Base-by-base conservation (phyloP, 1,139 yeast species). In the Zhuliangozyma parablackwelliae region DNA sequence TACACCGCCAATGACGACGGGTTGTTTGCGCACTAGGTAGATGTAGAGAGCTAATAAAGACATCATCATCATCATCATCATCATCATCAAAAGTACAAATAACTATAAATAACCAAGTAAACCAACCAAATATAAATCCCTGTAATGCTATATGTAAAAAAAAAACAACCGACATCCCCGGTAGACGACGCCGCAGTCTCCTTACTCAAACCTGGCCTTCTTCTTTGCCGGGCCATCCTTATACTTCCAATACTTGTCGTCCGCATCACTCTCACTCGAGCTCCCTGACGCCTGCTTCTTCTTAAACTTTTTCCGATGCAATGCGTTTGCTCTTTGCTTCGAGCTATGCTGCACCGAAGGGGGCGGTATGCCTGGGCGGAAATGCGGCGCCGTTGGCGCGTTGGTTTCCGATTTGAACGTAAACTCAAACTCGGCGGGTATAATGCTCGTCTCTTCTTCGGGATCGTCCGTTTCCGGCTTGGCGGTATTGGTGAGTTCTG, bases 1-100 rank as follows among this genome's bases (percentile, higher is more conserved):
- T 68, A 69, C 41, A 78, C 68, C 27, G 78, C 71, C 44, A 79
- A 76, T 40, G 67, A 62, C 29, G 75, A 66, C 45, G 75, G 74
- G 13, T 58, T 67, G 41, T 67, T 67, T 51, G 72, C 61, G 10
- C 63, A 67, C 43, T 66, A 52, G 42, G 21, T 16, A 16, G 16
- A 16, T 16, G 16, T 16, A 16, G n/a, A n/a, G n/a, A n/a, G n/a
- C n/a, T n/a, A 16, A 16, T 16, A 16, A 16, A 16, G 16, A 16
- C 16, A 16, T 16, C 16, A 16, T 16, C 16, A 16, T 16, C 16
- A 16, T 16, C 16, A 16, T 16, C 16, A 16, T 16, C 4, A 16
- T 16, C 16, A 16, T 16, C 4, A 16, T 16, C 16, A 16, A 16
- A 16, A 3, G 16, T 16, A 16, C 4, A 16, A 16, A 16, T 4